Base-by-base conservation (phyloP, 2,329 filamentous ascomycete genomes). In the Colletotrichum agaves region DNA sequence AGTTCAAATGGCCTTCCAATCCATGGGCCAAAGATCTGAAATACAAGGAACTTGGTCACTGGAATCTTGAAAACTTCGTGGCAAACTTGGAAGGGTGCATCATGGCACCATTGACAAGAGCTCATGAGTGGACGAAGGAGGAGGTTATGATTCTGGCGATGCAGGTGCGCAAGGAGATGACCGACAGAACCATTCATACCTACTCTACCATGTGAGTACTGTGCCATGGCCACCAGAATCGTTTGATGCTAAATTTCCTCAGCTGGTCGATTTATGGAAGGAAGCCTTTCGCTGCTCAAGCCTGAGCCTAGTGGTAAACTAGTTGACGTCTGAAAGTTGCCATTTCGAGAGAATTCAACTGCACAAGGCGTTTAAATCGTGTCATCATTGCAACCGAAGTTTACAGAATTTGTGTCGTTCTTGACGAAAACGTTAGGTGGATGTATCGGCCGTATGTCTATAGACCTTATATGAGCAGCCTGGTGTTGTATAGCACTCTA, bases 1-100 rank as follows among this genome's bases (percentile, higher is more conserved):
- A 82, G 15, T 83, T 79, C 71, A 84, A 82, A 73, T 82, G 85
- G 76, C 85, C 86, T 0, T 79, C 79, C 33, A 85, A 84, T 70
- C 73, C 78, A 6, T 88, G 86, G 85, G 80, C 85, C 0, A 82
- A 80, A 47, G 81, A 86, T 44, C 77, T 78, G 3, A 80, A 82
- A 23, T 78, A 84, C 61, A 88, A 87, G 72, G 81, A 86, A 55
- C 72, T 87, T 1, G 85, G 85, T 75, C 71, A 19, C 71, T 65
- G 77, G 73, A 75, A 73, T 13, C 65, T 73, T 15, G 73, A 76
- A 37, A 78, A 78, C 49, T 72, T 77, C 15, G 37, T 62, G 46
- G 70, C 65, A 17, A 78, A 77, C 12, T 71, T 76, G 35, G 76
- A 81, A 69, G 72, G 74, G 5, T 76, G 80, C 47, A 73, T 72